Evolutionary conservation across 2,329 filamentous ascomycete species (phyloP), one percentile per base, ranked within the genome.

Genomic region (Lecanicillium sp.): DNA sequence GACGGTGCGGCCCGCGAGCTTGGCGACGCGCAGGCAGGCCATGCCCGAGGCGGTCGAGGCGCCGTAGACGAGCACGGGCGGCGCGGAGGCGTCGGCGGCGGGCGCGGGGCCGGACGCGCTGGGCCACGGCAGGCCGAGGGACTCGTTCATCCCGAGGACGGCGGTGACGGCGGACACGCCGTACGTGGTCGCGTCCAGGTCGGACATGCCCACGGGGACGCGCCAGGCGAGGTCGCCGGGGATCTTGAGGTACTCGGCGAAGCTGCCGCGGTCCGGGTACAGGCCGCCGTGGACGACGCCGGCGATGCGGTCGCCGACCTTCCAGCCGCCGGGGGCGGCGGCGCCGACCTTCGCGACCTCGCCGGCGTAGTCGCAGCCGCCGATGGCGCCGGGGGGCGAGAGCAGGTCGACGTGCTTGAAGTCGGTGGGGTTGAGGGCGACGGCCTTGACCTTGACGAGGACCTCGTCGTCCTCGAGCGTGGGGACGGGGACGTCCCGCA

Each of bases 41-140:
- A 67, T 64, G 0, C 74, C 73, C 1, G 73, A 71, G 21, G 62
- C 64, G 0, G 70, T 69, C 4, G 71, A 67, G 5, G 74, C 77
- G 11, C 75, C 75, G 68, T 74, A 78, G 40, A 67, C 54, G 36
- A 70, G 59, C 48, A 74, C 57, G 2, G 67, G 60, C 44, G 26
- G 32, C 3, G 14, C 15, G 20, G 30, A 5, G 42, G 21, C n/a
- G 29, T 17, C 15, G 50, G 65, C 20, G 14, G 65, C 20, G 14
- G 27, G 17, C 2, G 15, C 4, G n/a, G 23, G 15, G 5, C 10
- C 7, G 6, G 27, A 38, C 14, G 43, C 42, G 27, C 52, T 40
- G 4, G 50, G 12, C 38, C 48, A 60, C 1, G 58, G 58, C 8
- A 63, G 20, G 1, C 49, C 56, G 4, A 57, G 56, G 10, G 52